A percentile compares a stretch with the other conserved stretches of the same genome.
These are phyloP conservation scores for Pseudotulostoma volvatum DNA, from an alignment of 495 filamentous ascomycete genomes.

Conservation along the genomic window DNA sequence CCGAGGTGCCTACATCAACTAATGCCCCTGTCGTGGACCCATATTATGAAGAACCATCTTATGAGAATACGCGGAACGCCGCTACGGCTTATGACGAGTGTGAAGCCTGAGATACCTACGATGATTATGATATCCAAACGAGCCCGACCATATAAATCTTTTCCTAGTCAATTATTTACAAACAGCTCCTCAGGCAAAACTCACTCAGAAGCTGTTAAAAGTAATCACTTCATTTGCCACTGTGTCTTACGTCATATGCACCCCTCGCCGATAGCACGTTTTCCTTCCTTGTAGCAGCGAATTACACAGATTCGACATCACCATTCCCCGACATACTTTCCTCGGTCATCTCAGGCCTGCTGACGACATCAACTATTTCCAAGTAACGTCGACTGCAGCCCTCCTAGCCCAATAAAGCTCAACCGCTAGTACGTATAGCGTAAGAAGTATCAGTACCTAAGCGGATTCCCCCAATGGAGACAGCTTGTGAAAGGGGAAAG, in stretches of 20 bases:
- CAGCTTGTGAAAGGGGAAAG: neutral
- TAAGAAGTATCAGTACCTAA: neutral
- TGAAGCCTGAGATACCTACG: no score
- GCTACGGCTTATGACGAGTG: no score
- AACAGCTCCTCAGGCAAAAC: no score
- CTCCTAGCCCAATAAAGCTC: neutral
- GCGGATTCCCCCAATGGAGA: neutral
- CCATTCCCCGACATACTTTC: neutral
- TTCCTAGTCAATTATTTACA: conserved; percentile 15
- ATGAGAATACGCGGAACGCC: no score
- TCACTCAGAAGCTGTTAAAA: no score
- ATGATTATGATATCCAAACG: no score
- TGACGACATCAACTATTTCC: neutral
- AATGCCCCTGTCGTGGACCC: no score
- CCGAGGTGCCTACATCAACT: no score
- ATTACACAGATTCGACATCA: neutral
- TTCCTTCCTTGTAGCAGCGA: neutral
- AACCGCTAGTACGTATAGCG: neutral
- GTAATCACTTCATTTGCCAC: no score
- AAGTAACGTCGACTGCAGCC: no score
- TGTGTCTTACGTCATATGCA: neutral
- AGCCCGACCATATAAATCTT: conserved; percentile 12
- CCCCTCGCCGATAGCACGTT: neutral
- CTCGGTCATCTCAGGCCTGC: neutral
- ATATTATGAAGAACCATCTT: no score